Base-by-base conservation (phyloP, 257 asterid species). In the Solanum chmielewskii region DNA sequence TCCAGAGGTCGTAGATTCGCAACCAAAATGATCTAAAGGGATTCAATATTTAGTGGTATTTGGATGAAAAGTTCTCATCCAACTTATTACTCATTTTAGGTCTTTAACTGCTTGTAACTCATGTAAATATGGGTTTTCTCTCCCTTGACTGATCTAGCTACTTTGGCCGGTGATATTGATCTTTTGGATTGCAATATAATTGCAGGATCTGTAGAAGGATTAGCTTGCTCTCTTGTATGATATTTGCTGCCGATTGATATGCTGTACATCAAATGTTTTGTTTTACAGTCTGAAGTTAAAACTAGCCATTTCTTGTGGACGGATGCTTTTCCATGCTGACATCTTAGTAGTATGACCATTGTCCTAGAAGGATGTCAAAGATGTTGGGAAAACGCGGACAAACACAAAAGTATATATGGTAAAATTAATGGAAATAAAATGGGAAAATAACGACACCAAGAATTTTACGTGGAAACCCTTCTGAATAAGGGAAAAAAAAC, bases 131-230 rank as follows among this genome's bases (percentile, higher is more conserved):
- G 80, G 84, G 56, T 88, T 90, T 83, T 56, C 62, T 88, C 83
- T 69, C 66, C 90, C 89, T 88, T 89, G 87, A 89, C 89, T 91
- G 86, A 90, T 88, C 49, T 89, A 44, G 27, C 90, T 88, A 86
- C 77, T 88, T 88, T 92, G 89, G 93, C 92, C 89, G 91, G 95
- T 83, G 87, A 91, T 92, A 94, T 96, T 96, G 98, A 97, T 97
- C 87, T 89, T 96, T 93, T 93, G 98, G 99, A 94, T 94, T 96
- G 98, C 87, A 95, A 88, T 92, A 96, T 91, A 94, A 96, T 96
- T 97, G 99, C 99, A 97, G 99, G 99, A 93, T 91, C 92, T 91
- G 90, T 97, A 95, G 95, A 94, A 87, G 99, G 99, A 96, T 95
- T 97, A 95, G 95, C 98, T 76, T 93, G 98, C 98, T 94, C 98